Base-by-base conservation (phyloP, 768 basidiomycete genomes). In the Calocera viscosa region DNA sequence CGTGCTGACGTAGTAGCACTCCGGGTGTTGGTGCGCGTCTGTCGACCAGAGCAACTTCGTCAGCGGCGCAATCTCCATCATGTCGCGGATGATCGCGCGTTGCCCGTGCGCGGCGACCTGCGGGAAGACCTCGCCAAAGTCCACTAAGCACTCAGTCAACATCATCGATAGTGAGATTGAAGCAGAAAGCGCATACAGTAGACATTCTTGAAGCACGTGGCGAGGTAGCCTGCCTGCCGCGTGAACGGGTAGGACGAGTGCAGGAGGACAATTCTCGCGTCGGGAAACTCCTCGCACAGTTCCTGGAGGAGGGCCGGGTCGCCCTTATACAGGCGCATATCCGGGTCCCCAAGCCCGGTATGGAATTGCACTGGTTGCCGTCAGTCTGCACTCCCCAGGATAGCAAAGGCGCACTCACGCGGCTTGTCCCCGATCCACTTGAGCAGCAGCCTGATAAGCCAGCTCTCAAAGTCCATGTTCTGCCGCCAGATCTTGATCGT, bases 41-140 rank as follows among this genome's bases (percentile, higher is more conserved):
- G 83, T 89, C 2, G 88, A 90, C 87, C 87, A 91, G 77, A 91
- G 72, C 30, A 91, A 83, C 73, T 90, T 91, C 73, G 85, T 89
- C 32, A 85, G 89, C 14, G 90, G 90, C 19, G 82, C 78, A 16
- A 90, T 75, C 74, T 91, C 90, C 1, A 91, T 76, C 24, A 88
- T 76, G 72, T 90, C 84, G 28, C 79, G 80, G 32, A 90, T 74
- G 53, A 86, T 79, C 0, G 74, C 71, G 12, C 82, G 78, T 73
- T 90, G 89, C 1, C 88, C 90, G 5, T 81, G 78, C 0, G 76
- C 78, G 0, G 86, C 86, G 43, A 91, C 76, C 66, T 83, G 77
- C 0, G 88, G 88, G 69, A 89, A 91, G 65, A 82, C 83, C 77
- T 88, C 87, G 41, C 90, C 89, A 73, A 91, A 88, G 74, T 91